Evolutionary conservation across 257 asterid species (phyloP), one percentile per base, ranked within the genome.

Genomic region (Penstemon newberryi): DNA sequence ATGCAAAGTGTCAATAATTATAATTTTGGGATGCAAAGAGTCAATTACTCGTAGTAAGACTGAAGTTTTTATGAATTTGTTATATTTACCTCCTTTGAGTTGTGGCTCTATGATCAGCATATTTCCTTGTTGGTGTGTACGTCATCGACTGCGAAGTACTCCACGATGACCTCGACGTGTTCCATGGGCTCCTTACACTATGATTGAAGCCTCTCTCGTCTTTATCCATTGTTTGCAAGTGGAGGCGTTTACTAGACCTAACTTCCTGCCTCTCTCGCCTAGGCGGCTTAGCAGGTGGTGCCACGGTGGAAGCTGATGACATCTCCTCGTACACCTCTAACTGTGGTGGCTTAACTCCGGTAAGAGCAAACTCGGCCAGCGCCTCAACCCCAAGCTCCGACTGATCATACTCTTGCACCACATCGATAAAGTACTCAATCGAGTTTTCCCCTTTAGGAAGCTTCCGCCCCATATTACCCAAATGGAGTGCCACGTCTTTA

Each of bases 401-500:
- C 58, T 83, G 96, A 43, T 90, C 97, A 67, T 90, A 90, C 74
- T 86, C 79, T 46, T 88, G 97, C 66, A 90, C 87, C 56, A 86
- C 92, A 50, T 90, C 97, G 42, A 90, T 82, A 25, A 88, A 80
- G 78, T 77, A 84, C 70, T 88, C 97, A 4, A 90, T 82, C 2
- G 97, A 67, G 56, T 81, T 88, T 40, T 86, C 96, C 19, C 91
- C 91, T 63, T 83, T 86, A 0, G 97, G 96, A 42, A 83, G 67
- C 39, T 82, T 88, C 0, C 90, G 79, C 25, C 83, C 79, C 88
- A 90, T 80, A 15, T 89, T 75, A 54, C 75, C 84, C 19, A 90
- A 74, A 52, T 90, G 95, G 73, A 78, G 86, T 8, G 77, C 25
- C 37, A 90, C 92, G 56, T 90, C 96, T 61, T 79, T 82, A 0